These are phyloP conservation scores for Sarocladiaceae sp. DNA, from an alignment of 2,329 filamentous ascomycete genomes.

Conservation along the genomic window DNA sequence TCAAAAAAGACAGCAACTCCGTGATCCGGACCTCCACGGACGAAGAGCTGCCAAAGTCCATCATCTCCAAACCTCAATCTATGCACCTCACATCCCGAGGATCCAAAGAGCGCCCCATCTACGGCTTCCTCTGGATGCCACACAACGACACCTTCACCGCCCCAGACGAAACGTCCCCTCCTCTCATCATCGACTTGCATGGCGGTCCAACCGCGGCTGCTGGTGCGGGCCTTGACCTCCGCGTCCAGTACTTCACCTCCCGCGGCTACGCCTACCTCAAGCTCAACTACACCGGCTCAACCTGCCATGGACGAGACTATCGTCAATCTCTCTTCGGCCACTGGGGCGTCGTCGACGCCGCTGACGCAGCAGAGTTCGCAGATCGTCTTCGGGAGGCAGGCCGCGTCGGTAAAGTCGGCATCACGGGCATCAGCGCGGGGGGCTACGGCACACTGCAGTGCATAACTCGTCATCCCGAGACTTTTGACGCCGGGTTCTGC, in stretches of 20 bases:
- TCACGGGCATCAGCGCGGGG: conserved; percentile 45
- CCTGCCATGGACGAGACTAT: conserved; percentile 43
- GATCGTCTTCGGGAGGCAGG: conserved; percentile 31
- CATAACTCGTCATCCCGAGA: conserved; percentile 36
- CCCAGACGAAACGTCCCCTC: conserved; percentile 30
- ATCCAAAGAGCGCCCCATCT: conserved; percentile 23
- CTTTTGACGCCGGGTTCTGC: conserved; percentile 43
- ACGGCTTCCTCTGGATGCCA: conserved; percentile 44
- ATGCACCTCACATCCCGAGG: conserved; percentile 23
- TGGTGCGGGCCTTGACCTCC: conserved; percentile 35
- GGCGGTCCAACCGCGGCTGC: conserved; percentile 43
- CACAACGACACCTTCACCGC: conserved; percentile 36
- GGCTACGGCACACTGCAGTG: conserved; percentile 48
- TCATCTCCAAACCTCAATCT: conserved; percentile 32
- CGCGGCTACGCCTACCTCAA: conserved; percentile 45
- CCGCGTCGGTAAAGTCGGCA: conserved; percentile 35
- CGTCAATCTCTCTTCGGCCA: conserved; percentile 40
- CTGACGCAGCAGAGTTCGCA: conserved; percentile 42
- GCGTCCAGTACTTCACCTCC: conserved; percentile 46
- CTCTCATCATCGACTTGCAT: conserved; percentile 43
- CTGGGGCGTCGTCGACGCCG: conserved; percentile 45
- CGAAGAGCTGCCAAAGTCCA: conserved; percentile 18
- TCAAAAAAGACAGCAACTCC: conserved; percentile 13
- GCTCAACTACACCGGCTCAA: conserved; percentile 48
- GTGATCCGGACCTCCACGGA: conserved; percentile 29